These are phyloP conservation scores for Trichomonas gallinae DNA, from an alignment of 208 protist species.

Conservation along the genomic window DNA sequence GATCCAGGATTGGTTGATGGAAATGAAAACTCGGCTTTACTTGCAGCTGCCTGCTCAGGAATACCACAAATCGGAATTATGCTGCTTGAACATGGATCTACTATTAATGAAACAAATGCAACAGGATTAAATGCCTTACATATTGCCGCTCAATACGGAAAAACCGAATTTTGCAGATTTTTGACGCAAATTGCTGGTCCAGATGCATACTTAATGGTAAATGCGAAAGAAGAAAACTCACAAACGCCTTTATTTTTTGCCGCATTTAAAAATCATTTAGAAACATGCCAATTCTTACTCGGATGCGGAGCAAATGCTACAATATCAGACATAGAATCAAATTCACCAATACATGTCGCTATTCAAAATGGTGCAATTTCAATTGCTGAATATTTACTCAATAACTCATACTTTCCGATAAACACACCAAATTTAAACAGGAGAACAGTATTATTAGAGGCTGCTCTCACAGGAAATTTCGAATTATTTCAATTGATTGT, in stretches of 20 bases:
- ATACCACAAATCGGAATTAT: background rate
- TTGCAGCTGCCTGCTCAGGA: background rate
- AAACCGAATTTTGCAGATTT: background rate
- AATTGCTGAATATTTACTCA: background rate
- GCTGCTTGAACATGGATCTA: background rate
- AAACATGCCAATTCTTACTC: background rate
- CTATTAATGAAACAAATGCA: background rate
- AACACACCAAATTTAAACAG: background rate
- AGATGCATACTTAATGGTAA: background rate
- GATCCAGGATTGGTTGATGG: background rate
- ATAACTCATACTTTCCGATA: background rate
- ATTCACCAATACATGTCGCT: background rate
- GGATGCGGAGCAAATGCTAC: background rate
- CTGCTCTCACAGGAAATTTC: background rate
- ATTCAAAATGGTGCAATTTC: background rate
- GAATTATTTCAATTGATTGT: background rate
- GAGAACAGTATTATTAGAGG: background rate
- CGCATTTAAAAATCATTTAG: background rate
- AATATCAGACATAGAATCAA: background rate
- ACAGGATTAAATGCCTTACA: background rate
- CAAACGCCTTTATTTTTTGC: background rate
- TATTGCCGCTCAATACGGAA: background rate
- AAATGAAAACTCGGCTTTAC: background rate
- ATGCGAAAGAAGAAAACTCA: background rate
- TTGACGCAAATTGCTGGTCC: background rate